Evolutionary conservation across 2,329 filamentous ascomycete genomes (phyloP).

Genomic region (Aspergillus niger): DNA sequence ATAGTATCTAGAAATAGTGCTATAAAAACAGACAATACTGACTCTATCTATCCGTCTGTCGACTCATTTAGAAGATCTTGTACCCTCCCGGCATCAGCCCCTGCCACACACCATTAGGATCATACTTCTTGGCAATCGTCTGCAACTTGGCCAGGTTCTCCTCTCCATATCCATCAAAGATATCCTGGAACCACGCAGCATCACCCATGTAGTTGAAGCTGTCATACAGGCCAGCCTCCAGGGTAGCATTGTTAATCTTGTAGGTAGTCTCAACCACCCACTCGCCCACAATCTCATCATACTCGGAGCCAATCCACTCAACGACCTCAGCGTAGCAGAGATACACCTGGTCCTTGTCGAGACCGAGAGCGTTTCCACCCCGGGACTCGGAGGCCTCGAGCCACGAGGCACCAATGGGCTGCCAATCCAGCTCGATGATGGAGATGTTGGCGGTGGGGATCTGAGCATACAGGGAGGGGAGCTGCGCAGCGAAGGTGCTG

Average conservation of each 20-base stretch:
- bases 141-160: constrained; percentile 35
- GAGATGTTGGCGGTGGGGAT: constrained; percentile 40
- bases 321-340: constrained; percentile 43
- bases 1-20: too few relatives aligned
- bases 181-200: constrained; percentile 39
- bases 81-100: constrained; percentile 41
- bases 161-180: constrained; percentile 38
- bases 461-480: constrained; percentile 41
- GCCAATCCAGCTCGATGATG: constrained; percentile 45
- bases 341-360: constrained; percentile 38
- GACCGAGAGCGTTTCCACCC: constrained; percentile 32
- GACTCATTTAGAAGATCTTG: constrained; percentile 33
- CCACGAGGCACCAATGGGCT: constrained; percentile 42
- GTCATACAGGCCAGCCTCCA: constrained; percentile 29
- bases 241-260: constrained; percentile 31
- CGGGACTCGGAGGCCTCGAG: constrained; percentile 30
- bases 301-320: constrained; percentile 33
- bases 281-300: constrained; percentile 32
- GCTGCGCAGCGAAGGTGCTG: constrained; percentile 40
- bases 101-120: constrained; percentile 42
- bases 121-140: constrained; percentile 38
- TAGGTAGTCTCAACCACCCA: constrained; percentile 37
- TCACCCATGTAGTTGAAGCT: constrained; percentile 41
- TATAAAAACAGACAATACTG: too few relatives aligned
- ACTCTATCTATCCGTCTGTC: too few relatives aligned